phyloP scores from a whole-genome alignment of 768 basidiomycete genomes.

The Clitopilus hobsonii region DNA sequence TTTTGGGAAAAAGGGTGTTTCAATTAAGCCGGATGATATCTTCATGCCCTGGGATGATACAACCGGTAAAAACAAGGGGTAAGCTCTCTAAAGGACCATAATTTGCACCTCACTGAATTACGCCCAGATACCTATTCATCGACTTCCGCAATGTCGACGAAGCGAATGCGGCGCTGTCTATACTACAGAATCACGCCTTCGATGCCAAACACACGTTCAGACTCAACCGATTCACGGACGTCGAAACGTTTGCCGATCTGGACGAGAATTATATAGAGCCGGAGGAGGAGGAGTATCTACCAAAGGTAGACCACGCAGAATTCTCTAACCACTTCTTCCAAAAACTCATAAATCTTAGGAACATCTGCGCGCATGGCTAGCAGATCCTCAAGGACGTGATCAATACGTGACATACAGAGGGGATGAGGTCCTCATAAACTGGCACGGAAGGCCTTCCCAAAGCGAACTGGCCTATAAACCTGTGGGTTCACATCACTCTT shows the following conservation, averaged over 20 bases:
- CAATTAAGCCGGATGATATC: constrained; percentile 74
- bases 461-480: constrained; percentile 77
- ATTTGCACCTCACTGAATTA: too few species aligned
- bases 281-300: constrained; percentile 62
- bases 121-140: constrained; percentile 73
- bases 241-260: constrained; percentile 75
- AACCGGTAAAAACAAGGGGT: constrained; percentile 91
- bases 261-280: constrained; percentile 80
- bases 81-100: too few species aligned
- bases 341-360: constrained; percentile 51
- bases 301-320: constrained; percentile 49
- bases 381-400: constrained; percentile 88
- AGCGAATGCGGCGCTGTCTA: constrained; percentile 59
- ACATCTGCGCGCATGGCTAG: constrained; percentile 93
- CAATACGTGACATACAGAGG: constrained; percentile 94
- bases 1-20: constrained; percentile 75
- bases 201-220: constrained; percentile 83
- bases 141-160: constrained; percentile 71
- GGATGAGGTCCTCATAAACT: constrained; percentile 85
- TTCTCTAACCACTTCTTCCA: background rate
- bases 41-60: constrained; percentile 85
- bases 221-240: constrained; percentile 85
- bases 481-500: constrained; percentile 50
- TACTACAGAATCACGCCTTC: constrained; percentile 77
- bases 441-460: constrained; percentile 90